Base-by-base conservation (phyloP, 306 rosid species). In the Dryas octopetala region DNA sequence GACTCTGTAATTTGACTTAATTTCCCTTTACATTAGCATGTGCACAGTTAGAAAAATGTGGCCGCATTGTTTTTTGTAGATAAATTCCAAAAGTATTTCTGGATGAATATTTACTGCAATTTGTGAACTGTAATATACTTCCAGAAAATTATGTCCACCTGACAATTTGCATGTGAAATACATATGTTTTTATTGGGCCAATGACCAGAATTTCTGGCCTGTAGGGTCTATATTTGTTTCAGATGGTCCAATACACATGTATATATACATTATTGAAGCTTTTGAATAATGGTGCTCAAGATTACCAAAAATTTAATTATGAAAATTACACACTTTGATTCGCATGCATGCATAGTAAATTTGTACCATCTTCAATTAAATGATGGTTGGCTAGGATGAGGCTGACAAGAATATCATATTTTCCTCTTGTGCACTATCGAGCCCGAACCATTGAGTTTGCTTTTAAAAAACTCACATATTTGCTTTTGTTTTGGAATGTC, bases 401-500 rank as follows among this genome's bases (percentile, higher is more conserved):
- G 75, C 76, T 72, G 83, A 82, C 82, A 83, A 78, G 90, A 88
- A 85, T 90, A 82, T 85, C 38, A 85, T 90, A 78, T 89, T 76
- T 83, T 6, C 3, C 73, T 50, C 79, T 60, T 54, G 54, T 65
- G 76, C 78, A 67, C 80, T n/a, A 50, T 78, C 47, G 74, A 82
- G 48, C 84, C 78, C 86, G 66, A 43, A 81, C 82, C 86, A 71
- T 78, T 43, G 23, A 81, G 55, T 83, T 72, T 65, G 76, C 76
- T 80, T 66, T 62, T 68, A 47, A 58, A 76, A 71, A 76, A 80
- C 55, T 74, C 19, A 52, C 47, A 17, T 10, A 75, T 47, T 53
- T 17, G 61, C 62, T 61, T 76, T 82, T 60, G 78, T 86, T 86
- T 78, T 74, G 41, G 63, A 66, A 78, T 78, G 83, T 75, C 87